A percentile compares a stretch with the other conserved stretches of the same genome.
Evolutionary conservation across 2,329 filamentous ascomycete species (phyloP).

Genomic region (Aspergillus texensis): DNA sequence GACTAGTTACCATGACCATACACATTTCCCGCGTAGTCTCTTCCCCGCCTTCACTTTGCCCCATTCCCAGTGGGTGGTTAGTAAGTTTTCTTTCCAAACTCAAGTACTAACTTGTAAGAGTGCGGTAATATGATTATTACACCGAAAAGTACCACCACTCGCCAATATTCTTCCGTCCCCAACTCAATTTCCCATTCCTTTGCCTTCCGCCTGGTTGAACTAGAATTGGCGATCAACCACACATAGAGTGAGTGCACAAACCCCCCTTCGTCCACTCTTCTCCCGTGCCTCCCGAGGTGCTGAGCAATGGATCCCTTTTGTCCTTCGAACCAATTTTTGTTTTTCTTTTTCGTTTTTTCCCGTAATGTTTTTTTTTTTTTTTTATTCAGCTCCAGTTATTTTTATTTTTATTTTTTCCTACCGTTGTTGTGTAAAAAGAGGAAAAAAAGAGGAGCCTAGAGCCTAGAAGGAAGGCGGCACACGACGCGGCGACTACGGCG

Average conservation of each 20-base stretch:
- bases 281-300: conserved; percentile 22
- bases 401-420: conserved; percentile 2
- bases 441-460: conserved; percentile 3
- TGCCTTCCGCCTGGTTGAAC: conserved; percentile 28
- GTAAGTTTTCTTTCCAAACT: conserved; percentile 3
- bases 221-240: conserved; percentile 34
- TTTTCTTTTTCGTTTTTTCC: conserved; percentile 5
- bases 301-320: conserved; percentile 28
- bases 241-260: conserved; percentile 25
- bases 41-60: not conserved
- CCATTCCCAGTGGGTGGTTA: conserved; percentile 1
- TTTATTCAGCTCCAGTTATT: not conserved
- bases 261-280: conserved; percentile 21
- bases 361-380: conserved; percentile 2
- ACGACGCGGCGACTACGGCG: conserved; percentile 15
- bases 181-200: conserved; percentile 29
- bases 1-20: not conserved
- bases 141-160: conserved; percentile 4
- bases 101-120: not conserved
- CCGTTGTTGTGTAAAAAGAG: conserved; percentile 2
- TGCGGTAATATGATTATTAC: conserved; percentile 9
- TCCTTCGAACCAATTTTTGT: conserved; percentile 4
- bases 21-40: not conserved
- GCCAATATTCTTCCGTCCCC: conserved; percentile 16
- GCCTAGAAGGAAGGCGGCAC: conserved; percentile 15